These are phyloP conservation scores for Kwoniella bestiolae DNA, from an alignment of 768 basidiomycete genomes.

Conservation along the genomic window DNA sequence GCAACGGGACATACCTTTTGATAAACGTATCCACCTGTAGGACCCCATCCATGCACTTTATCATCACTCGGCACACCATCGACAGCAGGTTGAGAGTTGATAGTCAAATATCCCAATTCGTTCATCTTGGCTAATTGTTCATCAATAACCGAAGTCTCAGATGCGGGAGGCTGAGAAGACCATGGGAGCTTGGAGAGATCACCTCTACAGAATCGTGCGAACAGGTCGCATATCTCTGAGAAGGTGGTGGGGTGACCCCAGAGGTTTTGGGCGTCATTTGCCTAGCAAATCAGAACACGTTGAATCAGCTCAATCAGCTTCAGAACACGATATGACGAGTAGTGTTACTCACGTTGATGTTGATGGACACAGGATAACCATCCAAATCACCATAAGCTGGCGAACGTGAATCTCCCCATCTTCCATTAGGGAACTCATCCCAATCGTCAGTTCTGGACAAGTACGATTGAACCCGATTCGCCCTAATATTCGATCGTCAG, in stretches of 20 bases:
- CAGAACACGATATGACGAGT: neutral
- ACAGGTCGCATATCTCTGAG: constrained; percentile 51
- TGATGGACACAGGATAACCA: constrained; percentile 91
- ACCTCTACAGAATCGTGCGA: constrained; percentile 56
- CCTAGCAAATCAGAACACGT: constrained; percentile 13
- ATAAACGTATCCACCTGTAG: constrained; percentile 89
- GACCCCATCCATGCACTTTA: constrained; percentile 89
- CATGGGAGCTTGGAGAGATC: constrained; percentile 56
- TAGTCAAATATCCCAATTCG: constrained; percentile 88
- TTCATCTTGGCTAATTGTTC: constrained; percentile 69
- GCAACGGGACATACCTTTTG: constrained; percentile 70
- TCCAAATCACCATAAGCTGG: constrained; percentile 98
- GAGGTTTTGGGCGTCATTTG: constrained; percentile 47
- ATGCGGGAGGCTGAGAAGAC: constrained; percentile 57
- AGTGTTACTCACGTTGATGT: constrained; percentile 70
- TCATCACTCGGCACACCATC: constrained; percentile 86
- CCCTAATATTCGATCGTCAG: constrained; percentile 59
- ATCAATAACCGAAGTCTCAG: constrained; percentile 58
- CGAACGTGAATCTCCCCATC: constrained; percentile 95
- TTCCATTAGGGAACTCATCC: constrained; percentile 99
- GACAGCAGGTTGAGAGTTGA: constrained; percentile 96
- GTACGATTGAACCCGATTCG: constrained; percentile 93
- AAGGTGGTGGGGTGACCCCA: constrained; percentile 53
- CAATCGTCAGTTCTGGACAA: constrained; percentile 95
- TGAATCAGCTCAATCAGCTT: neutral